A percentile compares a stretch with the other conserved stretches of the same genome.
Conservation (phyloP, 345 rosid species). For the Bretschneidera sinensis region DNA sequence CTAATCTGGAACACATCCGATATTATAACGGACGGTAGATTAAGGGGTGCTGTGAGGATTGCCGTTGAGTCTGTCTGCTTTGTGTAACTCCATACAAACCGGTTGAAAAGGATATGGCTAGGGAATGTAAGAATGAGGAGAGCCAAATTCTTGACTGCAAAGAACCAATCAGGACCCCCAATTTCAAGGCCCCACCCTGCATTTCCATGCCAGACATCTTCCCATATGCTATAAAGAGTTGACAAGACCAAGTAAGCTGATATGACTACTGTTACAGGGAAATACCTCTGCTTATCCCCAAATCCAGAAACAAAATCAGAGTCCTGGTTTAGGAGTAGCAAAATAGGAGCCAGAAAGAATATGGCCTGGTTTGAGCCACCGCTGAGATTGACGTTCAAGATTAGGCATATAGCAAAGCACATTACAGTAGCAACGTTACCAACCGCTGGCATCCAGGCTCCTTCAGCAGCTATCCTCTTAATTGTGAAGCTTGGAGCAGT, state of each 20-base stretch:
- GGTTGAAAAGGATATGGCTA: conserved; percentile 85
- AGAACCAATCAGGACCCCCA: conserved; percentile 95
- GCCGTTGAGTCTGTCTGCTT: conserved; percentile 63
- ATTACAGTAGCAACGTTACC: conserved; percentile 90
- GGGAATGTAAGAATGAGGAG: conserved; percentile 84
- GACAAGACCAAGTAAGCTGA: conserved; percentile 74
- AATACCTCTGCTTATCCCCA: conserved; percentile 96
- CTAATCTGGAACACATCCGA: conserved; percentile 79
- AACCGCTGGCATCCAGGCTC: conserved; percentile 99
- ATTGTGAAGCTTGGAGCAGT: conserved; percentile 68
- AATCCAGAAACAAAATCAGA: conserved; percentile 94
- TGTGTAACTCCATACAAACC: conserved; percentile 80
- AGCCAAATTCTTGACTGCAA: conserved; percentile 84
- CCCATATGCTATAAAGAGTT: conserved; percentile 64
- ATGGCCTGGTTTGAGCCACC: conserved; percentile 97
- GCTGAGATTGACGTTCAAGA: conserved; percentile 68
- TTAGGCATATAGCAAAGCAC: conserved; percentile 96
- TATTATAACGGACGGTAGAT: conserved; percentile 80
- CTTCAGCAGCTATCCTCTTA: conserved; percentile 92
- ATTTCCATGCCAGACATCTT: conserved; percentile 89
- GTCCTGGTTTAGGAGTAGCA: conserved; percentile 96
- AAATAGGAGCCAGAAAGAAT: conserved; percentile 91
- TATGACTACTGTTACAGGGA: conserved; percentile 77
- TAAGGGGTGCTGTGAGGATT: conserved; percentile 77
- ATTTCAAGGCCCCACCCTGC: conserved; percentile 85